These are phyloP conservation scores for Candida sakaeoensis DNA, from an alignment of 805 yeast genomes.

Conservation along the genomic window DNA sequence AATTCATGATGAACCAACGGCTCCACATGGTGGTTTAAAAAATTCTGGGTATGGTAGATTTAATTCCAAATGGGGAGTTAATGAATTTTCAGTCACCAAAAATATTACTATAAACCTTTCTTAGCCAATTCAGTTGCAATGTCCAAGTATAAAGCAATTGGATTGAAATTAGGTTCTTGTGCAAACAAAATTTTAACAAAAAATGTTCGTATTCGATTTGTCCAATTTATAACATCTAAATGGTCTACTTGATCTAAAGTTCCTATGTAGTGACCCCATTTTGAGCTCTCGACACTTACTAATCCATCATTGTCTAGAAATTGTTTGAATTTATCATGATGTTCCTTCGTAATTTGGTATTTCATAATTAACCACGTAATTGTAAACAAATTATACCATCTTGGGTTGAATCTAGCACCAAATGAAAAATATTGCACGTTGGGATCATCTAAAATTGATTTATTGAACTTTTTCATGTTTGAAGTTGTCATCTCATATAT, in stretches of 20 bases:
- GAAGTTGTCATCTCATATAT: conserved; percentile 66
- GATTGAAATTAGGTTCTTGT: conserved; percentile 48
- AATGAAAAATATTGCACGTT: conserved; percentile 73
- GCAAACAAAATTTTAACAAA: conserved; percentile 27
- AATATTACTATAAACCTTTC: conserved; percentile 44
- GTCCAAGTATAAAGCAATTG: conserved; percentile 65
- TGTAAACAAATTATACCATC: conserved; percentile 57
- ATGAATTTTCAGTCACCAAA: conserved; percentile 36
- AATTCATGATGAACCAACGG: conserved; percentile 30
- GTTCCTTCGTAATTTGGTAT: conserved; percentile 12
- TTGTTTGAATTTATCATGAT: conserved; percentile 8
- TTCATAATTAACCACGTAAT: conserved; percentile 64
- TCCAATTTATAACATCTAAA: conserved; percentile 83
- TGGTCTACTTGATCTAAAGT: conserved; percentile 79
- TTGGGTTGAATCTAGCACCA: conserved; percentile 71
- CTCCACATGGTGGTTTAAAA: conserved; percentile 48
- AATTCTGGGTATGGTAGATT: conserved; percentile 35
- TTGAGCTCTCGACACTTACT: conserved; percentile 72
- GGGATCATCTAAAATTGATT: conserved; percentile 49
- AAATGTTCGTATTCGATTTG: conserved; percentile 45
- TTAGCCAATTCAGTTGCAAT: conserved; percentile 60
- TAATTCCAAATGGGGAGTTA: conserved; percentile 42
- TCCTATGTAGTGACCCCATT: conserved; percentile 84
- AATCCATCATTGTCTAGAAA: conserved; percentile 76
- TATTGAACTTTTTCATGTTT: conserved; percentile 53